These are phyloP conservation scores for Straminergon stramineum DNA, from an alignment of 225 moss, liverwort and hornwort genomes.

Conservation along the genomic window DNA sequence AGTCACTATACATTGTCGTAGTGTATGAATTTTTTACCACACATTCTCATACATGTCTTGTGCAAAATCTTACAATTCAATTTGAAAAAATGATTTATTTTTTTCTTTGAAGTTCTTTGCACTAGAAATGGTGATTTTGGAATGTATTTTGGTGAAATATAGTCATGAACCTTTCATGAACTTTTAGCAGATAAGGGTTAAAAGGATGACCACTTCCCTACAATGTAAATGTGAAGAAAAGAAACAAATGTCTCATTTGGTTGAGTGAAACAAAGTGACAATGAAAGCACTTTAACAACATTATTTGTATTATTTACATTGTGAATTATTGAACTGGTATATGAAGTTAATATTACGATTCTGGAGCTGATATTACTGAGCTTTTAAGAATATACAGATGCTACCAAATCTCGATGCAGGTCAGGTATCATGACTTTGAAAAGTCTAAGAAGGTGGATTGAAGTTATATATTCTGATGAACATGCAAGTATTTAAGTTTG, in stretches of 20 bases:
- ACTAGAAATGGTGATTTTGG: neutral
- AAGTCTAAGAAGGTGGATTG: neutral
- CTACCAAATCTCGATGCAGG: neutral
- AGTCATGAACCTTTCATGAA: neutral
- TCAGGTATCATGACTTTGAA: neutral
- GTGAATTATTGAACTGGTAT: neutral
- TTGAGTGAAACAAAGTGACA: neutral
- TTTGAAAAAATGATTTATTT: neutral
- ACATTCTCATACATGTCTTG: neutral
- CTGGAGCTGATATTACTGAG: neutral
- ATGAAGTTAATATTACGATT: neutral
- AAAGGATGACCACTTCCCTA: neutral
- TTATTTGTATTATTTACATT: neutral
- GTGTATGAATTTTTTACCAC: neutral
- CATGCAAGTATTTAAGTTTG: neutral
- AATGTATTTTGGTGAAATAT: neutral
- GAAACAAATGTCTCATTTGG: neutral
- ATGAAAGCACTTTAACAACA: neutral
- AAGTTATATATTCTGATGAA: neutral
- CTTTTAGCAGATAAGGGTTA: neutral
- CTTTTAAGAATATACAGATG: neutral
- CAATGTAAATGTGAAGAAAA: neutral
- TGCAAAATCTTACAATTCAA: neutral
- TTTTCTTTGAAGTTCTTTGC: no score
- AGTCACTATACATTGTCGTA: neutral